Evolutionary conservation across 768 basidiomycete species (phyloP).

Genomic region (Mycena olivaceomarginata): DNA sequence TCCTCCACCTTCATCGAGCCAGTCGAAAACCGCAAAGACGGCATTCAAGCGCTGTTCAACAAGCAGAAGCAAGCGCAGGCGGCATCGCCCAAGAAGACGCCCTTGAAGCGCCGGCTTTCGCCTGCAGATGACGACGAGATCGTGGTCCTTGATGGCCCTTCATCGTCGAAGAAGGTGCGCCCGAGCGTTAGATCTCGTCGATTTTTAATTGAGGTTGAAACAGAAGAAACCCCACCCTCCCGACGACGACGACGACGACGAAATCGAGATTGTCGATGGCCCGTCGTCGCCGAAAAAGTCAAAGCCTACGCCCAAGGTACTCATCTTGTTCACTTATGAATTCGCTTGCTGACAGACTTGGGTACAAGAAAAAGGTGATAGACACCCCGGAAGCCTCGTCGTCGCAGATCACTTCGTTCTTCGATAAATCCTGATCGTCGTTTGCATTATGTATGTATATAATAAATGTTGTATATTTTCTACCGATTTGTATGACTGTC

Average conservation of each 20-base stretch:
- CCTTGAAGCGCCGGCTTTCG: conserved; percentile 31
- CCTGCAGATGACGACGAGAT: conserved; percentile 15
- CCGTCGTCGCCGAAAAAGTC: neutral
- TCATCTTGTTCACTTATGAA: neutral
- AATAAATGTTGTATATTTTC: no score
- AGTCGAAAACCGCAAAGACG: conserved; percentile 86
- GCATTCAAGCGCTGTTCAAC: conserved; percentile 89
- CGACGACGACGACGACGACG: neutral
- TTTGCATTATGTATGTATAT: no score
- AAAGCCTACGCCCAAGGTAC: conserved; percentile 21
- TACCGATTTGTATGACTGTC: no score
- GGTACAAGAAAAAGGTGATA: neutral
- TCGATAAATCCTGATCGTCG: neutral
- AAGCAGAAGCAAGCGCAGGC: conserved; percentile 67
- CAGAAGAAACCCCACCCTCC: neutral
- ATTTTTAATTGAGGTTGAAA: neutral
- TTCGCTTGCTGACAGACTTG: no score
- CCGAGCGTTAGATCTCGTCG: neutral
- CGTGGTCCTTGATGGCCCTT: conserved; percentile 1
- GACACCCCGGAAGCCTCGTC: neutral
- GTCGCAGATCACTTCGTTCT: neutral
- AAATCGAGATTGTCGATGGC: neutral
- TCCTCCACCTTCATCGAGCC: conserved; percentile 90
- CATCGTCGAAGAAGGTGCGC: neutral
- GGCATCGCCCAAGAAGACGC: conserved; percentile 15